Percentiles rank a stretch among this genome's conserved stretches.
Evolutionary conservation across 352 stramenopile species (phyloP).

Genomic region (Globisporangium spiculum): DNA sequence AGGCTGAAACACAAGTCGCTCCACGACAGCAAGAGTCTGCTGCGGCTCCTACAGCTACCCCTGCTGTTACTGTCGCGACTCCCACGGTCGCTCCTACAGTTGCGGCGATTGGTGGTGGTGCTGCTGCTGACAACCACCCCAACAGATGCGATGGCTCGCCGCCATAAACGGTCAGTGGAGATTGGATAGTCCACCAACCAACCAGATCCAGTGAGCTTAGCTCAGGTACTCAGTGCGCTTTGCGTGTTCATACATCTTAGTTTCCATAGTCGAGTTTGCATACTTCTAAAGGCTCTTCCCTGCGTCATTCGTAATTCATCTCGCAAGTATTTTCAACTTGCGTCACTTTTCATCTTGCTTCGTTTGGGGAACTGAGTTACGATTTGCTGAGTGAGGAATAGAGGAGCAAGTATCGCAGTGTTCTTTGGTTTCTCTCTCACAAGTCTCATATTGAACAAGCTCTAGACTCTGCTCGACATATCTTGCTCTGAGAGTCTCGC

Average conservation of each 20-base stretch:
- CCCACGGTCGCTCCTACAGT: neutral
- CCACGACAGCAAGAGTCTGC: neutral
- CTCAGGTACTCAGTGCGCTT: neutral
- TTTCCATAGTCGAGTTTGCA: neutral
- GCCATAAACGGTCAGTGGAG: neutral
- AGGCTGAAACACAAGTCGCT: neutral
- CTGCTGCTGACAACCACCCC: neutral
- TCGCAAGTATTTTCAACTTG: neutral
- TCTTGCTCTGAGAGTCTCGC: neutral
- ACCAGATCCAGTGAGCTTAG: neutral
- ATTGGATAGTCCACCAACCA: neutral
- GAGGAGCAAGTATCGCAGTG: neutral
- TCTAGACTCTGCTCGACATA: neutral
- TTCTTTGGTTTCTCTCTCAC: neutral
- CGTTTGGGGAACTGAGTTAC: neutral
- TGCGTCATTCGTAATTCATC: neutral
- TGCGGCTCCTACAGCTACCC: neutral
- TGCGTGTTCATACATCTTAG: neutral
- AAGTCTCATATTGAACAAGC: neutral
- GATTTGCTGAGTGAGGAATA: neutral
- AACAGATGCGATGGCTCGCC: conserved; percentile 4
- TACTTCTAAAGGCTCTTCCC: neutral
- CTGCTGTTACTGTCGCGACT: neutral
- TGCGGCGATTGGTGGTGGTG: neutral
- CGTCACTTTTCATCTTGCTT: neutral